Evolutionary conservation across 306 rosid species (phyloP), one percentile per base, ranked within the genome.

Genomic region (Oxytropis ochrocephala): DNA sequence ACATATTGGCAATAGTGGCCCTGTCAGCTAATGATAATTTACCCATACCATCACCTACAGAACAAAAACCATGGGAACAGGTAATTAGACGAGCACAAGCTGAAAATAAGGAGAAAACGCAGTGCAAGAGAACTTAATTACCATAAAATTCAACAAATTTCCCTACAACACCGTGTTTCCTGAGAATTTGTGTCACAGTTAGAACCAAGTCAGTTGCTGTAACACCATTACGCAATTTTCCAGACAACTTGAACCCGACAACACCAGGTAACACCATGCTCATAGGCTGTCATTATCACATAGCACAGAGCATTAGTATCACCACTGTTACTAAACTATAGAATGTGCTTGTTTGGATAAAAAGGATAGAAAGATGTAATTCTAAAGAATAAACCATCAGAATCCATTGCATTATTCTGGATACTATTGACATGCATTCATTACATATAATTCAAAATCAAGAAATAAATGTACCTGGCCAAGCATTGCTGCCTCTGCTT

Each of bases 161-260:
- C 55, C 99, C 99, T 59, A 95, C 99, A 75, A 95, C 99, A n/a
- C 99, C 99, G 63, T 95, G 99, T 85, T 95, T 95, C 84, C 99
- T 84, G 83, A 95, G 84, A 17, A 91, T 95, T 87, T 95, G 99
- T 12, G 99, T 95, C 24, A 87, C 99, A 16, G 99, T 95, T 67
- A 95, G 88, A 78, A 95, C 99, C 91, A 95, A 85, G 84, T 95
- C 99, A 8, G 99, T 95, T 30, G 99, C 99, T 60, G 99, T 95
- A 44, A 95, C 99, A 79, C 99, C 99, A 80, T 89, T 78, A 56
- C 77, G 76, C 79, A 95, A 75, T 70, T 86, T 95, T 72, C 99
- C 99, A 80, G 99, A 84, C 76, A 95, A 79, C 86, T 91, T 89
- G 81, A 95, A 91, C 74, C 99, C 99, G 63, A 95, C 99, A 79